phyloP scores from a whole-genome alignment of 2,329 filamentous ascomycete species.

The Botrytis porri region DNA sequence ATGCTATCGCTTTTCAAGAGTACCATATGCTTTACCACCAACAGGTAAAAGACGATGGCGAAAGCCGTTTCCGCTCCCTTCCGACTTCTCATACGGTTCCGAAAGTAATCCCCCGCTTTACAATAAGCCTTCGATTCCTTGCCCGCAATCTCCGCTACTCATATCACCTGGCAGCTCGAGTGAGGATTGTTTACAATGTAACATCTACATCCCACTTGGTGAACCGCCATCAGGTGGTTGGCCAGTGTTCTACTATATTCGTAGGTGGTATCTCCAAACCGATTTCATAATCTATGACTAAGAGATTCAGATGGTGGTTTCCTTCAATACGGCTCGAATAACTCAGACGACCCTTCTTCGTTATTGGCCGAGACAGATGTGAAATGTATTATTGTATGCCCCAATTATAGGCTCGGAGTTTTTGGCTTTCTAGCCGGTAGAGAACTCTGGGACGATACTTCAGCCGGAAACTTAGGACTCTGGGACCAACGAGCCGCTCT shows the following conservation, averaged over 20 bases:
- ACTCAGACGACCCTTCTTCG: conserved; percentile 51
- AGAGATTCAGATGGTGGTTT: conserved; percentile 45
- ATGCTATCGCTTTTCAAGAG: conserved; percentile 43
- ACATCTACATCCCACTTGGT: conserved; percentile 13
- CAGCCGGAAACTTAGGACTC: conserved; percentile 46
- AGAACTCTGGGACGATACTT: conserved; percentile 5
- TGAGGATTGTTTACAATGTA: conserved; percentile 19
- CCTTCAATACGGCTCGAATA: conserved; percentile 37
- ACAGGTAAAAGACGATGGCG: conserved; percentile 10
- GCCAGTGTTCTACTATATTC: conserved; percentile 19
- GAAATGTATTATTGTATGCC: conserved; percentile 55
- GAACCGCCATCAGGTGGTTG: conserved; percentile 9
- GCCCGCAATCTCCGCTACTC: conserved; percentile 5
- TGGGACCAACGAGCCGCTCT: conserved; percentile 58
- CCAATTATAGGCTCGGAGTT: conserved; percentile 50
- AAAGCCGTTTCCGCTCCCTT: not conserved
- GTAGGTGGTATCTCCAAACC: not conserved
- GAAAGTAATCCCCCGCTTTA: not conserved
- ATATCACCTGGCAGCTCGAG: not conserved
- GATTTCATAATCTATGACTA: not conserved
- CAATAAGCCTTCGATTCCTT: not conserved
- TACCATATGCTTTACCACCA: conserved; percentile 20
- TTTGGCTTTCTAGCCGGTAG: conserved; percentile 41
- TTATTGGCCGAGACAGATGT: conserved; percentile 58
- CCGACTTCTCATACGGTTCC: conserved; percentile 4